phyloP scores from a whole-genome alignment of 2,329 filamentous ascomycete species.

The Zymoseptoria brevis region DNA sequence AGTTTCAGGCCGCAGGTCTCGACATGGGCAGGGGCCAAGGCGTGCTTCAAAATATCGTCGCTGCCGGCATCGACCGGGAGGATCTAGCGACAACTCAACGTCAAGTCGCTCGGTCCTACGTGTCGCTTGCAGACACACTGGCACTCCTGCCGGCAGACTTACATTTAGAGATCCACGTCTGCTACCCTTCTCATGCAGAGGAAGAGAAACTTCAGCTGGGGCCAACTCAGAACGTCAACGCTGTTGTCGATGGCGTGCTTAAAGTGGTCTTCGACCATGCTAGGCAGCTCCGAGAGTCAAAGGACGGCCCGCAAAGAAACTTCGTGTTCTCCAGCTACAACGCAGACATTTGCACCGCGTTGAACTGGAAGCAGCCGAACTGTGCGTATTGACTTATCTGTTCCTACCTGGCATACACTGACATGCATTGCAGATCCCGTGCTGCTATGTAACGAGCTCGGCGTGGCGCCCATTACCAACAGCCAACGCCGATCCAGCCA shows the following conservation, averaged over 20 bases:
- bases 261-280: conserved; percentile 87
- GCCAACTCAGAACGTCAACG: conserved; percentile 74
- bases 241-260: conserved; percentile 75
- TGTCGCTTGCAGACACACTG: conserved; percentile 72
- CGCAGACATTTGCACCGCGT: conserved; percentile 75
- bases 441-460: conserved; percentile 84
- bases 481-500: conserved; percentile 4
- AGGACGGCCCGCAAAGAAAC: conserved; percentile 68
- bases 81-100: conserved; percentile 60
- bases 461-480: conserved; percentile 16
- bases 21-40: conserved; percentile 20
- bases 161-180: conserved; percentile 83
- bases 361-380: conserved; percentile 99
- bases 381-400: conserved; percentile 45
- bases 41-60: conserved; percentile 22
- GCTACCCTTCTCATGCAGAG: conserved; percentile 73
- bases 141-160: conserved; percentile 66
- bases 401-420: conserved; percentile 3
- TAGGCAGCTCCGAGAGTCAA: conserved; percentile 55
- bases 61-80: conserved; percentile 24
- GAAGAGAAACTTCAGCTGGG: conserved; percentile 63
- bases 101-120: conserved; percentile 61
- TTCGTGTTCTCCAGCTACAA: conserved; percentile 95
- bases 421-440: conserved; percentile 59
- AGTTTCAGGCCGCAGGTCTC: conserved; percentile 51